Base-by-base conservation (phyloP, 2,329 filamentous ascomycete species). In the Colletotrichum tropicale region DNA sequence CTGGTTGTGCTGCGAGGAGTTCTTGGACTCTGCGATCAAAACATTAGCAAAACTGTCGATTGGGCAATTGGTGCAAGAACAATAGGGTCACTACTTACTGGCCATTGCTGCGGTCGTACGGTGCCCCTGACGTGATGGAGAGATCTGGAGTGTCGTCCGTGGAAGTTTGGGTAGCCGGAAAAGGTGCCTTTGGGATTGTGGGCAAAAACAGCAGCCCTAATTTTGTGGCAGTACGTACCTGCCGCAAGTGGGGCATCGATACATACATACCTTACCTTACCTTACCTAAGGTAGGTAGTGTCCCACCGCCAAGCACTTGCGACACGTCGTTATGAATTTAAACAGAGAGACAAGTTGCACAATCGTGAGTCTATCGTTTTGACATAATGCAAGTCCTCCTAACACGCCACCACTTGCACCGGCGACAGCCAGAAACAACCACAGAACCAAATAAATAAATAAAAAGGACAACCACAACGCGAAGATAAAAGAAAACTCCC, bases 1-100 rank as follows among this genome's bases (percentile, higher is more conserved):
- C 93, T 97, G 94, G 91, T 98, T 98, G 91, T 98, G 96, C 93
- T 98, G 96, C 85, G 96, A 98, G 91, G 95, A 98, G 94, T 98
- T 98, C 96, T 98, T 98, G 85, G 97, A 98, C 93, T 98, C 96
- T 98, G 87, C 36, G 38, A 30, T 43, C 5, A 38, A 52, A 52
- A 36, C 3, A 36, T 76, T 52, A 76, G 70, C 36, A 43, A 36
- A 28, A n/a, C 16, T 18, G 26, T 68, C 4, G 9, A 71, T 70
- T 38, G 79, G 61, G 21, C 24, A 52, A 18, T 16, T 38, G 16
- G 8, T 43, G 26, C 12, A 18, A 4, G 8, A 6, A 18, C 8
- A 34, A 18, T 5, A 30, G 34, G 3, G 12, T 34, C 24, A 36
- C 18, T 13, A 86, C 85, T 75, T 81, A 86, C 85, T 86, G 81